Percentiles rank a stretch among this genome's conserved stretches.
These are phyloP conservation scores for Knufia petricola DNA, from an alignment of 2,329 filamentous ascomycete species.

Conservation along the genomic window DNA sequence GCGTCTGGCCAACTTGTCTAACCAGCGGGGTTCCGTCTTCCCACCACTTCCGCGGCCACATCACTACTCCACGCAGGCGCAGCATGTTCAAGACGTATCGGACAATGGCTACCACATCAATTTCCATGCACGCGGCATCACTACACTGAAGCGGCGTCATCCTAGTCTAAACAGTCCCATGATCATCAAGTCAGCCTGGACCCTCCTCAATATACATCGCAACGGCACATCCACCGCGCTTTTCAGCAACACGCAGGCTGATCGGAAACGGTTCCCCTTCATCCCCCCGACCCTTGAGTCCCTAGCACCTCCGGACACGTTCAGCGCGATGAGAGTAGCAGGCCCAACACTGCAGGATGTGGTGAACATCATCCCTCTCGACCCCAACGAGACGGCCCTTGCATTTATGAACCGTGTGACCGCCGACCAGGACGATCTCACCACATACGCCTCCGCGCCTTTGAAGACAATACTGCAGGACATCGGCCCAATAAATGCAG, in stretches of 20 bases:
- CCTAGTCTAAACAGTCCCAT: not conserved
- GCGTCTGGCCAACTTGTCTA: not conserved
- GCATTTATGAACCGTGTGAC: not conserved
- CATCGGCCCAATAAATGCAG: not conserved
- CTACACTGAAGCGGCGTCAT: not conserved
- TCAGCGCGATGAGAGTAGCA: constrained; percentile 1
- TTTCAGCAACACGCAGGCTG: constrained; percentile 7
- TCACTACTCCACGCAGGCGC: not conserved
- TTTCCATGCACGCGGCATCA: constrained; percentile 2
- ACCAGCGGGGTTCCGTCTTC: not conserved
- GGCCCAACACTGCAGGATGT: constrained; percentile 5
- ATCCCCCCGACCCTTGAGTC: constrained; percentile 1
- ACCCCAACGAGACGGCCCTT: not conserved
- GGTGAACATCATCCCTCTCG: constrained; percentile 2
- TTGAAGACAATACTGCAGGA: not conserved
- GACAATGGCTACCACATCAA: constrained; percentile 7
- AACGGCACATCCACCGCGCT: not conserved
- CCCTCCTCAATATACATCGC: constrained; percentile 3
- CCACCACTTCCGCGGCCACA: constrained; percentile 2
- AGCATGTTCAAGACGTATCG: not conserved
- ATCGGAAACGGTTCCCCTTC: constrained; percentile 4
- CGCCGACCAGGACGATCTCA: constrained; percentile 5
- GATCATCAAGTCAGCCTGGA: constrained; percentile 8
- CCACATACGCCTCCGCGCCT: constrained; percentile 2
- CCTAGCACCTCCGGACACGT: constrained; percentile 1